Evolutionary conservation across 2,329 filamentous ascomycete genomes (phyloP).

Genomic region (Talaromyces albobiverticillius): DNA sequence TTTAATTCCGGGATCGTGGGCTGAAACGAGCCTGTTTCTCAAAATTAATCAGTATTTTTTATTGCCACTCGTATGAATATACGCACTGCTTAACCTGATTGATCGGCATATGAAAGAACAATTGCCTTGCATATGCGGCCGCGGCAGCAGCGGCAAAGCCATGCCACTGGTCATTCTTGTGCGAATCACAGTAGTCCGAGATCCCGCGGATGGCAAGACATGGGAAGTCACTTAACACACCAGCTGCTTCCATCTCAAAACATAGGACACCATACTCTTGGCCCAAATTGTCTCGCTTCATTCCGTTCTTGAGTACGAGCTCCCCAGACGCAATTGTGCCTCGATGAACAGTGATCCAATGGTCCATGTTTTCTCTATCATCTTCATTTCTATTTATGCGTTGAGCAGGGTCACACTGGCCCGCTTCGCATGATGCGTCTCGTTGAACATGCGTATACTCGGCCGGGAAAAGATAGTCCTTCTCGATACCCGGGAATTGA

Average conservation of each 20-base stretch:
- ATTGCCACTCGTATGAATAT: neutral
- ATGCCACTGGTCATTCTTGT: conserved; percentile 6
- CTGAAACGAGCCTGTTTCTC: neutral
- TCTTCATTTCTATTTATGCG: conserved; percentile 5
- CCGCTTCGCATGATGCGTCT: conserved; percentile 10
- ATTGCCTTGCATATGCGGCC: conserved; percentile 4
- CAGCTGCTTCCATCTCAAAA: conserved; percentile 10
- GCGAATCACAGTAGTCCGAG: conserved; percentile 6
- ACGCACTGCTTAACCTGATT: neutral
- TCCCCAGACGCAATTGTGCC: conserved; percentile 22
- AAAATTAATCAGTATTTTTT: neutral
- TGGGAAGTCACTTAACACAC: conserved; percentile 2
- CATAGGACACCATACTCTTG: neutral
- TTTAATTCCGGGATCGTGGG: neutral
- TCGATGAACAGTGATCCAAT: conserved; percentile 16
- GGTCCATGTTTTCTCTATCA: conserved; percentile 3
- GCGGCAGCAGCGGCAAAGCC: conserved; percentile 5
- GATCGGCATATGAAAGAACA: neutral
- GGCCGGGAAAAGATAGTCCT: conserved; percentile 15
- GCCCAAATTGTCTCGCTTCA: conserved; percentile 2
- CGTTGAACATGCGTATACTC: conserved; percentile 13
- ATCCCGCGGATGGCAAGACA: conserved; percentile 7
- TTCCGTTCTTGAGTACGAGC: conserved; percentile 18
- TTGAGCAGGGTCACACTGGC: conserved; percentile 11
- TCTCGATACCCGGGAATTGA: conserved; percentile 12